These are phyloP conservation scores for Diaporthe velutina DNA, from an alignment of 2,329 filamentous ascomycete species.

Conservation along the genomic window DNA sequence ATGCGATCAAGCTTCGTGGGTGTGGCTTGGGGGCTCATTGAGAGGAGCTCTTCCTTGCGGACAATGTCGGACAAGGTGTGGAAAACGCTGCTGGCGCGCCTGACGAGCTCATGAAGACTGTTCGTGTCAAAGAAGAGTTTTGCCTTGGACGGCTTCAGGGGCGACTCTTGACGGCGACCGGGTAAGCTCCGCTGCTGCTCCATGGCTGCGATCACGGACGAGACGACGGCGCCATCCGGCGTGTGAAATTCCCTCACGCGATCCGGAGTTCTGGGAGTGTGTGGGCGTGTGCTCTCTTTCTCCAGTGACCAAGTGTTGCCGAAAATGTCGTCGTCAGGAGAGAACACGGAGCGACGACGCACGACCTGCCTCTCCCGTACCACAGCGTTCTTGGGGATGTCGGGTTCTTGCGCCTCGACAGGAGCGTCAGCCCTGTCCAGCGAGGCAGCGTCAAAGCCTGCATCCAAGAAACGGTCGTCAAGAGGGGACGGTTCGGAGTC, in stretches of 20 bases:
- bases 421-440: conserved; percentile 59
- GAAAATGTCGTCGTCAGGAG: conserved; percentile 76
- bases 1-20: conserved; percentile 59
- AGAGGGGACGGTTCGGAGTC: conserved; percentile 56
- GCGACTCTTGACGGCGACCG: conserved; percentile 52
- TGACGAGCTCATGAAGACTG: conserved; percentile 75
- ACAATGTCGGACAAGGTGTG: conserved; percentile 72
- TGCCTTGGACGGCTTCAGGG: conserved; percentile 55
- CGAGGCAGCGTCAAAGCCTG: conserved; percentile 61
- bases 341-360: conserved; percentile 72
- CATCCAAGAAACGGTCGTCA: conserved; percentile 60
- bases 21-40: conserved; percentile 67
- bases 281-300: conserved; percentile 52
- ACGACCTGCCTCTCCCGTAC: conserved; percentile 66
- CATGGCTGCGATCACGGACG: conserved; percentile 75
- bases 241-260: conserved; percentile 45
- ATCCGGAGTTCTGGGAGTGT: conserved; percentile 57
- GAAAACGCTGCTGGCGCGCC: conserved; percentile 70
- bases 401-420: conserved; percentile 56
- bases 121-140: conserved; percentile 78
- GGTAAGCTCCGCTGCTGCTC: conserved; percentile 64
- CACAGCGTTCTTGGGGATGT: conserved; percentile 64
- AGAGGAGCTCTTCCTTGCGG: conserved; percentile 69
- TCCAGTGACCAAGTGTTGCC: conserved; percentile 62
- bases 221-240: conserved; percentile 62